Evolutionary conservation across 2,329 filamentous ascomycete species (phyloP), one percentile per base, ranked within the genome.

Genomic region (Fusarium austroafricanum): DNA sequence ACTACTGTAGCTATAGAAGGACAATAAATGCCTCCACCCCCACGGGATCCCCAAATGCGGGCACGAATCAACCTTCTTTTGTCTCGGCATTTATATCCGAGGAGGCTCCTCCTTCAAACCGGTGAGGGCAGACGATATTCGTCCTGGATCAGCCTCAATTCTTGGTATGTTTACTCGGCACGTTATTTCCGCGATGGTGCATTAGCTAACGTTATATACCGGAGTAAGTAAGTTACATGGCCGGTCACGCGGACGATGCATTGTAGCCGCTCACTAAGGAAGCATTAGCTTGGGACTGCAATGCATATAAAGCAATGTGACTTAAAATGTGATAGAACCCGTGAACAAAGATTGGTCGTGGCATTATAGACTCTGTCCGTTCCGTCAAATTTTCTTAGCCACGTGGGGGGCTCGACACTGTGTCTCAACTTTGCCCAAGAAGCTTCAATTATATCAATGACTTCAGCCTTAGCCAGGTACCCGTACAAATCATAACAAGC

Each of bases 71-170:
- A 35, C 43, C 26, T 8, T 33, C 53, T 17, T 42, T 44, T 42
- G 17, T 54, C 55, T 54, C 68, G 68, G 68, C 64, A 71, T 45
- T n/a, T 57, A 28, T 14, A 65, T 66, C 67, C 64, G 68, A 61
- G 15, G 21, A 61, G 49, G 44, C 38, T 38, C 37, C 56, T 38
- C 31, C 45, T 55, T 61, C 61, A 55, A 68, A 65, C 44, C 23
- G 42, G 20, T 26, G 31, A 45, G 37, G 56, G 39, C 33, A 56
- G 50, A 29, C 20, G 47, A 46, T 54, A 38, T 31, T 44, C 42
- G 47, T 42, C 38, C 33, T 37, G 54, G 20, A 55, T 61, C 57
- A 65, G 65, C 61, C 65, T 68, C 55, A 61, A 35, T 35, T 53
- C 42, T 61, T 35, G 37, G 29, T 11, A 38, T 60, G 42, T 42